Conservation (phyloP, 1,284 basidiomycete genomes). For the Trichosporon coremiiforme region DNA sequence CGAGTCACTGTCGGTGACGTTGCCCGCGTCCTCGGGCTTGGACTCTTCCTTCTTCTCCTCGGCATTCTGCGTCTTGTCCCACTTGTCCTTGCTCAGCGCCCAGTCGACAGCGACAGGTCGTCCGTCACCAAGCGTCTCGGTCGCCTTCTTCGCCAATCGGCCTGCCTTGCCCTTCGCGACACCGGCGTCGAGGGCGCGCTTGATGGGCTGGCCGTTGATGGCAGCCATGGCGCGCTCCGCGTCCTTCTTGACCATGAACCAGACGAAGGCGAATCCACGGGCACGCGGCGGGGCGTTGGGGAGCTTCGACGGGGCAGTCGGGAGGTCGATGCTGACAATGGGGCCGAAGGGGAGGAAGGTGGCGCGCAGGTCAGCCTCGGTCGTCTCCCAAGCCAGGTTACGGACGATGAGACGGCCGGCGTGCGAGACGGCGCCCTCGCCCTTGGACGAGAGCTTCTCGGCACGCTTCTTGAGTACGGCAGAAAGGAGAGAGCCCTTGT, state of each 20-base stretch:
- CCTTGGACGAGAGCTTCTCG: conserved; percentile 62
- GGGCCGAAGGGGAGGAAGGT: conserved; percentile 88
- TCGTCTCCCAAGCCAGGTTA: conserved; percentile 80
- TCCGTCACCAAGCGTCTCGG: conserved; percentile 59
- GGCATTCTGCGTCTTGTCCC: conserved; percentile 68
- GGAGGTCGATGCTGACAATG: conserved; percentile 82
- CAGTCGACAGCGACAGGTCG: conserved; percentile 91
- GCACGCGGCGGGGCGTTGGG: conserved; percentile 59
- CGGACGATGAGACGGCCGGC: conserved; percentile 86
- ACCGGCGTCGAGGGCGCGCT: conserved; percentile 47
- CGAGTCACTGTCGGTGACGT: conserved; percentile 45
- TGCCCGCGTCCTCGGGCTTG: conserved; percentile 32
- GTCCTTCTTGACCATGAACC: conserved; percentile 84
- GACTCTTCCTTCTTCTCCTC: conserved; percentile 56
- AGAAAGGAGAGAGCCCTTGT: conserved; percentile 83
- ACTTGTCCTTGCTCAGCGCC: conserved; percentile 92
- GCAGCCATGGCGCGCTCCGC: conserved; percentile 80
- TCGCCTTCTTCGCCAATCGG: conserved; percentile 34
- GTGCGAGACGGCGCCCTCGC: conserved; percentile 57
- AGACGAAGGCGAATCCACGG: conserved; percentile 93
- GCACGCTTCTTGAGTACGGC: conserved; percentile 88
- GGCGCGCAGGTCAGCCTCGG: conserved; percentile 81
- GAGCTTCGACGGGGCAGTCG: conserved; percentile 59
- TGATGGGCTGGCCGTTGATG: conserved; percentile 76
- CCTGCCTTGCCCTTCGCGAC: conserved; percentile 53